phyloP scores from a whole-genome alignment of 345 rosid genomes.

The Arabis hirsuta region DNA sequence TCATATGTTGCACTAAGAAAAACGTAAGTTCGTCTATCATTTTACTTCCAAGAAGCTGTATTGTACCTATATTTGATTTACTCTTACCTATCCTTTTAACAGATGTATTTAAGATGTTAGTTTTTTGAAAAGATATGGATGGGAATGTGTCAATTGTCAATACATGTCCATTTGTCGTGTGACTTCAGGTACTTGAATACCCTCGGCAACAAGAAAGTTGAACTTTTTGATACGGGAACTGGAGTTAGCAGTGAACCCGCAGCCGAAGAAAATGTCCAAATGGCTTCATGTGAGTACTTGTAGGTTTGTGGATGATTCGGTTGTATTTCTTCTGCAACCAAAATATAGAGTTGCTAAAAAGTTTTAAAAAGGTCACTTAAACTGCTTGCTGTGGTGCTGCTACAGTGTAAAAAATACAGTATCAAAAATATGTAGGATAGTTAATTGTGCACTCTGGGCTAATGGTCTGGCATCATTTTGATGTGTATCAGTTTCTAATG shows the following conservation, averaged over 20 bases:
- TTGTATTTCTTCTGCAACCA: conserved; percentile 13
- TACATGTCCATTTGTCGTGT: conserved; percentile 32
- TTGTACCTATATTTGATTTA: conserved; percentile 1
- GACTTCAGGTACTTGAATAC: conserved; percentile 68
- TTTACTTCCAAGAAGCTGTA: background rate
- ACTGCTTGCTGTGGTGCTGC: background rate
- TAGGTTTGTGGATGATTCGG: too few species aligned
- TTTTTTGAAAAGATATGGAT: background rate
- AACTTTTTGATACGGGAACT: conserved; percentile 82
- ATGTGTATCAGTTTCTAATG: background rate
- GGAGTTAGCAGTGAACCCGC: conserved; percentile 76
- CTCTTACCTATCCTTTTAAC: background rate
- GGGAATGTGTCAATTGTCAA: background rate
- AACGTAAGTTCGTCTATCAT: conserved; percentile 60
- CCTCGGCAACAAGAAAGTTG: conserved; percentile 82
- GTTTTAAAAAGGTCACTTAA: background rate
- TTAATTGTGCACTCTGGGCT: background rate
- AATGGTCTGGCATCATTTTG: conserved; percentile 7
- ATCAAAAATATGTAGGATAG: background rate
- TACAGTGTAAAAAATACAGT: too few species aligned
- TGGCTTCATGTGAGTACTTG: conserved; percentile 93
- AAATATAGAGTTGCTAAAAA: conserved; percentile 3
- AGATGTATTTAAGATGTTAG: conserved; percentile 9
- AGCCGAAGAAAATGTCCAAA: conserved; percentile 73
- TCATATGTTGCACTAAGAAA: conserved; percentile 90